Base-by-base conservation (phyloP, 2,329 filamentous ascomycete species). In the Alternaria sp. region DNA sequence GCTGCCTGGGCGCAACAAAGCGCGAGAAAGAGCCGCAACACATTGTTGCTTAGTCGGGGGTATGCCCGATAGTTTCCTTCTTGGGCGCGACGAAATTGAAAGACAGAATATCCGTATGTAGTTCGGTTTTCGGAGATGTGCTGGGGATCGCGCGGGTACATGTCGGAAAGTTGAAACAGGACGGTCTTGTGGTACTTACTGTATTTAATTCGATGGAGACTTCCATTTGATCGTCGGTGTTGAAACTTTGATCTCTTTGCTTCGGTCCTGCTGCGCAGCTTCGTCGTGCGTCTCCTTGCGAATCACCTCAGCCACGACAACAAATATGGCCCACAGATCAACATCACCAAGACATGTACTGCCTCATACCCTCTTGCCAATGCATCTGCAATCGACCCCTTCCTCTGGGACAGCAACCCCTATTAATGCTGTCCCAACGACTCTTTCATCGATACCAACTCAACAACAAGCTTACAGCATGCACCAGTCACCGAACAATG, bases 401-500 rank as follows among this genome's bases (percentile, higher is more conserved):
- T 48, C 52, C 22, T 55, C 52, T 9, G 52, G 52, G 18, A 48
- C 42, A 30, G 28, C 41, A 26, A 55, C 52, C 16, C 52, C 52
- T 28, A 38, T 55, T 36, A 55, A 55, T 47, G 39, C 28, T 18
- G 22, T 30, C 22, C 32, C 52, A 11, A 49, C 32, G 20, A 49
- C 46, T 38, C 46, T 49, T 49, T 26, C 46, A 24, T 49, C 46
- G 18, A 49, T 49, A 4, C 46, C 20, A 38, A 26, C 5, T 26
- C 46, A 49, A 24, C 46, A 36, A 6, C 32, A 36, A 24, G 32
- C 20, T 38, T n/a, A 49, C 32, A 49, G 22, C 46, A 49, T 49
- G 46, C 46, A 49, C 20, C 42, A 47, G 20, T 36, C 46, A 52
- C 38, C 39, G 7, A 48, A 38, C 38, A 68, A 83, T 59, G 75